Conservation (phyloP, 108 stramenopile species). For the Cyclostephanos invisitatus region DNA sequence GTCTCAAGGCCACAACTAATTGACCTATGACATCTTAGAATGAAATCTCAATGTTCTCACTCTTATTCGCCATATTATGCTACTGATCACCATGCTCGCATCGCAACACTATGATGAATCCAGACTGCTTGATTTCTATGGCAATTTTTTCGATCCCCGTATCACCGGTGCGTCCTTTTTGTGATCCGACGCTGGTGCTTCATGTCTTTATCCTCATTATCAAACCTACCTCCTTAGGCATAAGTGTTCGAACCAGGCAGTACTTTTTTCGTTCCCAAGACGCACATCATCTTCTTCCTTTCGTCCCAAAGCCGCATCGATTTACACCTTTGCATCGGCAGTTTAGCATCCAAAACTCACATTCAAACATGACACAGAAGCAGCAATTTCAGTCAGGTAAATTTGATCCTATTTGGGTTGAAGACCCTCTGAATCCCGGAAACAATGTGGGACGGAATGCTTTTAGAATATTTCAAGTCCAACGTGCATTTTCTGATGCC, state of each 20-base stretch:
- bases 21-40: background rate
- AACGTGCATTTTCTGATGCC: conserved; percentile 86
- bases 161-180: conserved; percentile 47
- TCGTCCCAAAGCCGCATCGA: conserved; percentile 46
- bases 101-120: background rate
- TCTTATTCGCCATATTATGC: background rate
- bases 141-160: conserved; percentile 91
- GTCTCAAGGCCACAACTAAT: background rate
- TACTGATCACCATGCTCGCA: background rate
- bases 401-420: conserved; percentile 93
- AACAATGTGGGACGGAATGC: conserved; percentile 95
- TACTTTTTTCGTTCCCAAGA: conserved; percentile 75
- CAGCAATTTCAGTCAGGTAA: conserved; percentile 41
- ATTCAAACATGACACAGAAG: conserved; percentile 14
- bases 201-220: background rate
- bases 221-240: conserved; percentile 27
- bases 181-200: background rate
- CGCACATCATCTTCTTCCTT: conserved; percentile 31
- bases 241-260: conserved; percentile 67
- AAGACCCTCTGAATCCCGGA: conserved; percentile 85
- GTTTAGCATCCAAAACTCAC: conserved; percentile 29
- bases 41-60: background rate
- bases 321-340: conserved; percentile 37
- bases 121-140: conserved; percentile 88
- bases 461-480: conserved; percentile 90